Base-by-base conservation (phyloP, 2,329 filamentous ascomycete genomes). In the Phialemonium atrogriseum region DNA sequence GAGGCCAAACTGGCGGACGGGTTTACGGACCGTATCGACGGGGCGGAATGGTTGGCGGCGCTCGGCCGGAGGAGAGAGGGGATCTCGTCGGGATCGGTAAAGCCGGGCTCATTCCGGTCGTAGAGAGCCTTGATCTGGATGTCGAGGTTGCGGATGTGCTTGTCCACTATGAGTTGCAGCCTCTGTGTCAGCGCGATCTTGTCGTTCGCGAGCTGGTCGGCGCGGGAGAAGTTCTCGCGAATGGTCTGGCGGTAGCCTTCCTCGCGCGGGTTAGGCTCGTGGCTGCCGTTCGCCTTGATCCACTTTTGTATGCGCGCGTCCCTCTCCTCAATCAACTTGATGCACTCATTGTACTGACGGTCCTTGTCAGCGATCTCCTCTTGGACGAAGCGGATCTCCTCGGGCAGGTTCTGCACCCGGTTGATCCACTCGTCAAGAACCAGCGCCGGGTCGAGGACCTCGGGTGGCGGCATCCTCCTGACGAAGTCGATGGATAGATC, bases 341-440 rank as follows among this genome's bases (percentile, higher is more conserved):
- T 64, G 51, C 80, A 79, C 28, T 84, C 77, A 49, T 74, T 66
- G 44, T 84, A 81, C 42, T 77, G 68, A 30, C 73, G 70, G 52
- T 93, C 84, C 55, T 88, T 89, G 52, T 84, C 80, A 49, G 77
- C 68, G 41, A 89, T 84, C 58, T 91, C 84, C 51, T 88, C 84
- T 49, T 88, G 80, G 40, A 89, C 70, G 60, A 88, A 87, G 13
- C 80, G 78, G 37, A 91, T 78, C 58, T 91, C 84, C 41, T 84
- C 81, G 39, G 84, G 84, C 17, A 89, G 68, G 49, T 91, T 91
- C 47, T 82, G 77, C 13, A 82, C 80, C 58, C 64, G 69, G 52
- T 80, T 76, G 51, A 80, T 75, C 67, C 82, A 88, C 55, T 87
- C 81, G 54, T 89, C 83, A 46, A 88, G 73, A 48, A 87, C 77